These are phyloP conservation scores for Mortierella sp. DNA, from an alignment of 371 early-diverging fungal genomes.

Conservation along the genomic window DNA sequence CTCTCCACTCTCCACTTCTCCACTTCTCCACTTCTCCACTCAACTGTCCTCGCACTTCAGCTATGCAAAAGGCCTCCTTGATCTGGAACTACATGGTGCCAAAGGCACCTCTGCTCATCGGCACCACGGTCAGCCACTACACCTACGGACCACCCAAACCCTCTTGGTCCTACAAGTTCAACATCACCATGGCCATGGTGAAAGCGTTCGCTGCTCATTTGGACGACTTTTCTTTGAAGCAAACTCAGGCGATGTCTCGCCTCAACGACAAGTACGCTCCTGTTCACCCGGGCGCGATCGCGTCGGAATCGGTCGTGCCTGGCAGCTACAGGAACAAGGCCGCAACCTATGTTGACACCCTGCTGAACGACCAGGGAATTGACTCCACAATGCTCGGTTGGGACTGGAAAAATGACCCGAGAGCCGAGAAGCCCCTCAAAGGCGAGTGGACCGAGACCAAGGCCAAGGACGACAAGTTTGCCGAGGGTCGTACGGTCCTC, in stretches of 20 bases:
- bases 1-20: background rate
- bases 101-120: constrained; percentile 34
- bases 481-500: constrained; percentile 29
- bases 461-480: constrained; percentile 25
- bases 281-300: constrained; percentile 27
- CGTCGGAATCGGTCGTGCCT: constrained; percentile 31
- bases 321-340: constrained; percentile 40
- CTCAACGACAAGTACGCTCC: constrained; percentile 38
- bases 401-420: constrained; percentile 50
- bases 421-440: constrained; percentile 14
- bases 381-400: constrained; percentile 34
- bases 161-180: constrained; percentile 48
- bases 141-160: constrained; percentile 38
- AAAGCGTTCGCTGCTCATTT: constrained; percentile 24
- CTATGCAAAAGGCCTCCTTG: constrained; percentile 21
- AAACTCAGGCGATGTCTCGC: constrained; percentile 33
- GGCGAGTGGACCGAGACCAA: constrained; percentile 41
- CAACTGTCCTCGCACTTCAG: no score
- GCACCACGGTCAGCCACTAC: constrained; percentile 41
- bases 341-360: constrained; percentile 16
- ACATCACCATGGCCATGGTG: constrained; percentile 38
- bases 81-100: constrained; percentile 40
- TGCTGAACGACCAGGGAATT: constrained; percentile 24
- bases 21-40: no score
- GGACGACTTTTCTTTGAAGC: constrained; percentile 26